These are phyloP conservation scores for Cyclostephanos tholiformis DNA, from an alignment of 108 stramenopile genomes.

Conservation along the genomic window DNA sequence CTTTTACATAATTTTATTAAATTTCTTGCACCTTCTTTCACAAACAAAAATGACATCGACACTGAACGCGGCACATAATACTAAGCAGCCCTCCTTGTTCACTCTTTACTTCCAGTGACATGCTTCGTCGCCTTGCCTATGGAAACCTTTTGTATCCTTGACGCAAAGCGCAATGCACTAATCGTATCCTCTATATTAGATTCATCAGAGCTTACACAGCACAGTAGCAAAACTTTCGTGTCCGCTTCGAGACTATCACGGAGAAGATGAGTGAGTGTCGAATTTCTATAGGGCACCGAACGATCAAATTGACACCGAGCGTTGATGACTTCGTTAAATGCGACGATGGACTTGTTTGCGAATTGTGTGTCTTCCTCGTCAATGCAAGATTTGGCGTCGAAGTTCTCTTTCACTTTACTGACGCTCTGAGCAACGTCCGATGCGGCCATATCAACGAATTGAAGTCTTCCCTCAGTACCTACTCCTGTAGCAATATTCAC, in stretches of 20 bases:
- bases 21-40: not conserved
- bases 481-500: slow-evolving; percentile 77
- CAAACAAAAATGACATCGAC: not conserved
- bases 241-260: slow-evolving; percentile 83
- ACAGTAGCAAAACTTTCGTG: slow-evolving; percentile 77
- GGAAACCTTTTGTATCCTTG: slow-evolving; percentile 55
- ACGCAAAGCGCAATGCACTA: slow-evolving; percentile 74
- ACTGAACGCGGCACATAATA: not conserved
- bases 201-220: slow-evolving; percentile 72
- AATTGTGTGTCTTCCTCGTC: slow-evolving; percentile 58
- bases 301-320: slow-evolving; percentile 75
- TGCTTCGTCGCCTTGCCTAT: slow-evolving; percentile 88
- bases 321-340: slow-evolving; percentile 69
- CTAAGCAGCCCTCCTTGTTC: not conserved
- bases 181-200: slow-evolving; percentile 63
- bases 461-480: slow-evolving; percentile 68
- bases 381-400: slow-evolving; percentile 10
- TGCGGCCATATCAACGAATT: slow-evolving; percentile 84
- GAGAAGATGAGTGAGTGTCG: slow-evolving; percentile 82
- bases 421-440: slow-evolving; percentile 54
- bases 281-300: slow-evolving; percentile 82
- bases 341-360: slow-evolving; percentile 70
- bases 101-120: slow-evolving; percentile 47
- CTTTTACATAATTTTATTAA: not conserved
- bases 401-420: slow-evolving; percentile 18